Conservation (phyloP, 306 rosid species). For the Malus sieversii region DNA sequence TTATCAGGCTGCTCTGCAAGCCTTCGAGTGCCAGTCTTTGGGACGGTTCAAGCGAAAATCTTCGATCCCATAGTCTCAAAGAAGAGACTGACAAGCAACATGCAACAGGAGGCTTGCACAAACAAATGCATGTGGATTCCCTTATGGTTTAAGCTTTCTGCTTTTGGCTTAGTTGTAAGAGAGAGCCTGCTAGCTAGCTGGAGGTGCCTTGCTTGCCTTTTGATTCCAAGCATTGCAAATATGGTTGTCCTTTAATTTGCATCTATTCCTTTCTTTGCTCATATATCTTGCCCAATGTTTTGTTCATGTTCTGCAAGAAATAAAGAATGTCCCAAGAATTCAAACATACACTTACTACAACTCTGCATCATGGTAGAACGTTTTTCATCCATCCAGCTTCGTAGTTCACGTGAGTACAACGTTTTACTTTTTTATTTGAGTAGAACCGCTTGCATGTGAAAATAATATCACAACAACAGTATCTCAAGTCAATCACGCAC, state of each 20-base stretch:
- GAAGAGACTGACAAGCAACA: neutral
- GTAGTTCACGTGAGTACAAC: too few relatives aligned
- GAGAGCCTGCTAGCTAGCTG: neutral
- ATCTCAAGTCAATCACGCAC: too few relatives aligned
- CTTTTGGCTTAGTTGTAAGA: neutral
- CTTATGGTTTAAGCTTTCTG: neutral
- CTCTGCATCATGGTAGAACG: too few relatives aligned
- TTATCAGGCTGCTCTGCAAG: neutral
- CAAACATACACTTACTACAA: neutral
- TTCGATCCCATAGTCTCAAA: neutral
- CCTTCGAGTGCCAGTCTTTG: neutral
- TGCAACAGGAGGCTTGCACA: neutral
- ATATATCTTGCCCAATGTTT: neutral
- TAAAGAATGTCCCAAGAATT: neutral
- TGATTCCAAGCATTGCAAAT: neutral
- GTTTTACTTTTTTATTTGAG: too few relatives aligned
- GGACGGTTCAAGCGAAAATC: neutral
- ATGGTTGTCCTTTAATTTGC: neutral
- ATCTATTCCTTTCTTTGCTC: slow-evolving; percentile 22
- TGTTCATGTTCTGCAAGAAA: neutral
- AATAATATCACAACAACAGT: too few relatives aligned
- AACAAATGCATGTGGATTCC: neutral
- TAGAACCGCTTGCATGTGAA: too few relatives aligned
- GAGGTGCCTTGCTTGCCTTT: slow-evolving; percentile 17
- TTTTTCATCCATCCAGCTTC: too few relatives aligned